Base-by-base conservation (phyloP, 2,329 filamentous ascomycete species). In the Paecilomyces sp. region DNA sequence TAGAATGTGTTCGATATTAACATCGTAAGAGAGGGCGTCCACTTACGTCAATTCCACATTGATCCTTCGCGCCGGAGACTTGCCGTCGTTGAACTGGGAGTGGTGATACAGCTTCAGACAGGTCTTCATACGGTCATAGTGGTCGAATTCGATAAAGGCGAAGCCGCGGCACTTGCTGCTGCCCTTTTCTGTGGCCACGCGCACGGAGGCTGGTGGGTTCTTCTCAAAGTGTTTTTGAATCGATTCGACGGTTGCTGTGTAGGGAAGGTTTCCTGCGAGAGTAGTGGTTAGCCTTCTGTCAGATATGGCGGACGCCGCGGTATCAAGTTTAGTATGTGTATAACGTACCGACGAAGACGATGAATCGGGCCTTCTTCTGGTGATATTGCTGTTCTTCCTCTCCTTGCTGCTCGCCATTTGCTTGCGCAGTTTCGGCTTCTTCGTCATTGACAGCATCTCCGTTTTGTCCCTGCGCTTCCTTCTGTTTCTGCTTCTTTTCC, bases 101-200 rank as follows among this genome's bases (percentile, higher is more conserved):
- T 97, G 92, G 77, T 97, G 92, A 77, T 93, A 93, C 64, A 91
- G 86, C 75, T 92, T 90, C 62, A 97, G 82, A 71, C 91, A 96
- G 33, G 91, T 94, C 81, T 95, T 90, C 91, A 96, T 95, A 71
- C 89, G 86, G 76, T 92, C 89, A 77, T 88, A 95, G 66, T 86
- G 83, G 64, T 86, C 86, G 72, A 97, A 97, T 75, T 97, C 93
- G 67, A 97, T 81, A 74, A 97, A 96, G 5, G 90, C 91, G 68
- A 89, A 88, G 36, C 91, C 90, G 66, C 88, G 88, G 69, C 85
- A 88, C 64, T 86, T 85, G 58, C 79, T 80, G 12, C 83, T 81
- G 64, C 79, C 79, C 65, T 86, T 85, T 68, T 89, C 83, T 57
- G 87, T 90, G 55, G 90, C 85, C 62, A 91, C 87, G 24, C 93